phyloP scores from a whole-genome alignment of 1,139 yeast species.

The Suhomyces bokatorum region DNA sequence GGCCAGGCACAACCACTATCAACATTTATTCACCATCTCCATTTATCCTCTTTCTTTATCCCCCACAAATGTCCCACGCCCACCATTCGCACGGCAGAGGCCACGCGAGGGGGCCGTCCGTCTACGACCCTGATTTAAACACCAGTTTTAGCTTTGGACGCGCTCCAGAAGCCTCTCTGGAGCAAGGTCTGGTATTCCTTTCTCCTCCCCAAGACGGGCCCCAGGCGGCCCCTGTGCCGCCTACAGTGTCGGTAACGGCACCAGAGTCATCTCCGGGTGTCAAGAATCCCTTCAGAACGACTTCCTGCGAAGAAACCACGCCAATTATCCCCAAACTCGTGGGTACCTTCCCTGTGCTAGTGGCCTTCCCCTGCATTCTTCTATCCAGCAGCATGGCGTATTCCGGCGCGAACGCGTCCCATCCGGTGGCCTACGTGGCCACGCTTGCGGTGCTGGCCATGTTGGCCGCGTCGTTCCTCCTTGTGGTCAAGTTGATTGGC shows the following conservation, averaged over 20 bases:
- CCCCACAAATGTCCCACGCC: slow-evolving; percentile 2
- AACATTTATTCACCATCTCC: background rate
- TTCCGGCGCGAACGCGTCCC: slow-evolving; percentile 6
- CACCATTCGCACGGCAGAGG: slow-evolving; percentile 6
- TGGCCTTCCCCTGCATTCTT: slow-evolving; percentile 30
- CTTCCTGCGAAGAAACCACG: background rate
- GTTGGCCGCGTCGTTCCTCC: slow-evolving; percentile 19
- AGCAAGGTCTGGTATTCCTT: background rate
- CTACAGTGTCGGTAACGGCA: background rate
- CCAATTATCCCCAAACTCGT: slow-evolving; percentile 15
- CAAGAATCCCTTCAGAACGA: background rate
- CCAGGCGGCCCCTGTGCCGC: background rate
- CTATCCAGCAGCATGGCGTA: slow-evolving; percentile 22
- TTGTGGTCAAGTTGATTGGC: slow-evolving; percentile 16
- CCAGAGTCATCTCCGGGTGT: background rate
- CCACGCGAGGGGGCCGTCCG: slow-evolving; percentile 10
- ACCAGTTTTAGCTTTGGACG: slow-evolving; percentile 8
- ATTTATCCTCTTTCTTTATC: too few species aligned
- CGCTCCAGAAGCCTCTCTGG: background rate
- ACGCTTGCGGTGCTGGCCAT: slow-evolving; percentile 15
- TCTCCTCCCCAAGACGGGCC: background rate
- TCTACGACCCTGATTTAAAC: slow-evolving; percentile 3
- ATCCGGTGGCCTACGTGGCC: background rate
- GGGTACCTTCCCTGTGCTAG: slow-evolving; percentile 31
- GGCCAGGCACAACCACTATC: slow-evolving; percentile 1